These are phyloP conservation scores for Vitis vinifera DNA, from an alignment of 164 flowering plant genomes.

Conservation along the genomic window ASM3070453v1 NC_081812.1:767001-767500, in stretches of 20 bases:
- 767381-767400: constrained; percentile 60
- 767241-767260: constrained; percentile 63
- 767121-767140: constrained; percentile 50
- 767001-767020: constrained; percentile 43
- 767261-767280: constrained; percentile 76
- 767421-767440: constrained; percentile 18
- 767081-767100: constrained; percentile 82
- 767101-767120: constrained; percentile 56
- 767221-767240: constrained; percentile 61
- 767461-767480: constrained; percentile 44
- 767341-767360: constrained; percentile 62
- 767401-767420: constrained; percentile 40
- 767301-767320: constrained; percentile 51
- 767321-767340: constrained; percentile 66
- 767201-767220: constrained; percentile 64
- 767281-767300: constrained; percentile 65
- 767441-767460: constrained; percentile 19
- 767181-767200: constrained; percentile 67
- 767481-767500: constrained; percentile 73
- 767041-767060: constrained; percentile 61
- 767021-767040: constrained; percentile 48
- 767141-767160: constrained; percentile 81
- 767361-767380: constrained; percentile 85
- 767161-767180: constrained; percentile 82
- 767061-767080: constrained; percentile 65